These are phyloP conservation scores for Pelagophyceae sp. DNA, from an alignment of 352 stramenopile genomes.

Conservation along the genomic window DNA sequence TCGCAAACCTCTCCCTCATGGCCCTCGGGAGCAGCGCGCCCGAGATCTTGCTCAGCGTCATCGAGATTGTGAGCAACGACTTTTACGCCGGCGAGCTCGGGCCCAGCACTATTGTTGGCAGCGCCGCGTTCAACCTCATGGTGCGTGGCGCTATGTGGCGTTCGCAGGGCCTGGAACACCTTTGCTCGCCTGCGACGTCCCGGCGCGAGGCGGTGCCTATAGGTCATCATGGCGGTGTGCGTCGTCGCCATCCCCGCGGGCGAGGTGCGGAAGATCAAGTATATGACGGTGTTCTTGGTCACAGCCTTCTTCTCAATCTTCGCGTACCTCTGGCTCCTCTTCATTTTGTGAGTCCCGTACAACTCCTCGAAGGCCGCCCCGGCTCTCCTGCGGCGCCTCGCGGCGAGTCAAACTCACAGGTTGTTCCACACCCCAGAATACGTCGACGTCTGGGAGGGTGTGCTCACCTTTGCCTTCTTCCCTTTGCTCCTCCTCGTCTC, in stretches of 20 bases:
- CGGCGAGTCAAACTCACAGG: no score
- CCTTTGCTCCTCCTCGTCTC: constrained; percentile 34
- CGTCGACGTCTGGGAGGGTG: constrained; percentile 30
- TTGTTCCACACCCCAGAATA: constrained; percentile 15
- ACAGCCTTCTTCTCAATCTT: constrained; percentile 41
- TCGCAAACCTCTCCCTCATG: constrained; percentile 45
- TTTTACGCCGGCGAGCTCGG: constrained; percentile 37
- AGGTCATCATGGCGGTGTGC: constrained; percentile 29
- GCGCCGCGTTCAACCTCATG: constrained; percentile 42
- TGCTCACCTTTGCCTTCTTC: constrained; percentile 41
- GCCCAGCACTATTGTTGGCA: constrained; percentile 26
- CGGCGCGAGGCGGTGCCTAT: no score
- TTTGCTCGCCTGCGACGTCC: no score
- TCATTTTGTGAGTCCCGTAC: constrained; percentile 30
- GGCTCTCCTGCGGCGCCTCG: no score
- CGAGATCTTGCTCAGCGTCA: constrained; percentile 39
- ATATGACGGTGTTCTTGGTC: constrained; percentile 36
- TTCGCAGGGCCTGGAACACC: no score
- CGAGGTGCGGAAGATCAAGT: constrained; percentile 28
- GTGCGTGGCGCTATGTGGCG: no score
- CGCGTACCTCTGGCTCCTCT: constrained; percentile 40
- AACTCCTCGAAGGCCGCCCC: no score
- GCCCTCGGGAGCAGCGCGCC: constrained; percentile 40
- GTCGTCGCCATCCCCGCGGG: constrained; percentile 21
- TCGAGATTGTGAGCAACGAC: constrained; percentile 35